Conservation (phyloP, 2,329 filamentous ascomycete species). For the Fusarium torreyae region DNA sequence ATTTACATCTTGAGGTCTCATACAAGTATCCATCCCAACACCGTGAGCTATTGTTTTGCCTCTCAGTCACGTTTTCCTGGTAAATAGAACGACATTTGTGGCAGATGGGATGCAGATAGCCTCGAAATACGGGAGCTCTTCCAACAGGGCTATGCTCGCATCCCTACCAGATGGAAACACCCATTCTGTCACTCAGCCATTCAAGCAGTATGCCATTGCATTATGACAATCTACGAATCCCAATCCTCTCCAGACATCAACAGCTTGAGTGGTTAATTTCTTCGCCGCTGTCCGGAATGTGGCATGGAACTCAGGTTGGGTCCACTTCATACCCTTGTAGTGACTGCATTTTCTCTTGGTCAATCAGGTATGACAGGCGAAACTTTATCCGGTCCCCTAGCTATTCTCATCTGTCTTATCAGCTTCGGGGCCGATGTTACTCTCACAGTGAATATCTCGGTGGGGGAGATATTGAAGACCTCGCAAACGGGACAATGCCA, state of each 20-base stretch:
- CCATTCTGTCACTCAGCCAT: slow-evolving; percentile 26
- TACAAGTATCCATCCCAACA: neutral
- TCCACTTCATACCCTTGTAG: slow-evolving; percentile 16
- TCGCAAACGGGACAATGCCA: too few species aligned
- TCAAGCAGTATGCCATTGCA: slow-evolving; percentile 22
- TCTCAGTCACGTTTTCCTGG: slow-evolving; percentile 14
- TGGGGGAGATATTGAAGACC: slow-evolving; percentile 9
- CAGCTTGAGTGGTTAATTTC: slow-evolving; percentile 10
- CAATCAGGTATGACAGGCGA: slow-evolving; percentile 18
- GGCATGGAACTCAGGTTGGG: slow-evolving; percentile 23
- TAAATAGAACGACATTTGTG: slow-evolving; percentile 34
- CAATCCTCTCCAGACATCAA: neutral
- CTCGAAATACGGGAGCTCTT: neutral
- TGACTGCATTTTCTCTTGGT: slow-evolving; percentile 20
- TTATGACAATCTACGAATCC: neutral
- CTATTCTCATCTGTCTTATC: slow-evolving; percentile 22
- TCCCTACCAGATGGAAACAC: slow-evolving; percentile 31
- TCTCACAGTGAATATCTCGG: slow-evolving; percentile 7
- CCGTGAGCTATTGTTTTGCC: slow-evolving; percentile 10
- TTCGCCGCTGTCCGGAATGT: slow-evolving; percentile 24
- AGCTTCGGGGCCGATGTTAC: neutral
- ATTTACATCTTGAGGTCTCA: slow-evolving; percentile 24
- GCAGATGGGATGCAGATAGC: slow-evolving; percentile 21
- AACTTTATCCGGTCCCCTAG: slow-evolving; percentile 31
- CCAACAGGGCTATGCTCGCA: slow-evolving; percentile 5